A percentile compares a stretch with the other conserved stretches of the same genome.
phyloP scores from a whole-genome alignment of 2,329 filamentous ascomycete species.

The Alternaria arborescens region DNA sequence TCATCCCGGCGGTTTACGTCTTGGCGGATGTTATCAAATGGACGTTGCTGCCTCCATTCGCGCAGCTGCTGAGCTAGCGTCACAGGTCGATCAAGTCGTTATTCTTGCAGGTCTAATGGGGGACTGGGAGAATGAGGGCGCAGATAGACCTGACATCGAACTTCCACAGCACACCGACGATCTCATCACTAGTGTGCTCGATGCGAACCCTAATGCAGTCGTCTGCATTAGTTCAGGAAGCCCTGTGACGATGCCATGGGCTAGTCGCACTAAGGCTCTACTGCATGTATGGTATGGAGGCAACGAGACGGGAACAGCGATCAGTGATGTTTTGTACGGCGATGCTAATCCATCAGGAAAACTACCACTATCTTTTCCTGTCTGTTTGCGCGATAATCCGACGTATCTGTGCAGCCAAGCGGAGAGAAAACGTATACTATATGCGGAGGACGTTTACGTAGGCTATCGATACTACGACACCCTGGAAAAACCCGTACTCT shows the following conservation, averaged over 20 bases:
- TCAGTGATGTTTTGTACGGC: conserved; percentile 79
- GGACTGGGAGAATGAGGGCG: conserved; percentile 75
- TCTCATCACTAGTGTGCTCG: conserved; percentile 67
- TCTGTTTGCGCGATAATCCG: conserved; percentile 64
- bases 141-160: conserved; percentile 66
- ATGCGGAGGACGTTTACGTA: conserved; percentile 76
- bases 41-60: conserved; percentile 48
- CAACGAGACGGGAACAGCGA: conserved; percentile 80
- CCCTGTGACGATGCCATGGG: conserved; percentile 77
- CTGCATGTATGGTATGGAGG: conserved; percentile 82
- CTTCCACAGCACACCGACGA: conserved; percentile 65
- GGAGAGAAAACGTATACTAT: conserved; percentile 76
- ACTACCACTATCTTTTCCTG: conserved; percentile 73
- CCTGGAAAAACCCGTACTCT: conserved; percentile 69
- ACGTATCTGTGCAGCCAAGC: conserved; percentile 72
- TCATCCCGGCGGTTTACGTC: conserved; percentile 64
- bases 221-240: conserved; percentile 87
- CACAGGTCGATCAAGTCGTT: conserved; percentile 51
- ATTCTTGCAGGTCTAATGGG: conserved; percentile 73
- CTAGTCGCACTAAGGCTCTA: conserved; percentile 77
- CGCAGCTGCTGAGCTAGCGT: conserved; percentile 17
- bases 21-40: conserved; percentile 66
- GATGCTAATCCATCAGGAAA: conserved; percentile 77
- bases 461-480: conserved; percentile 90
- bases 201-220: conserved; percentile 71